Percentiles rank a stretch among this genome's conserved stretches.
These are phyloP conservation scores for Suillus paluster DNA, from an alignment of 768 basidiomycete species.

Conservation along the genomic window DNA sequence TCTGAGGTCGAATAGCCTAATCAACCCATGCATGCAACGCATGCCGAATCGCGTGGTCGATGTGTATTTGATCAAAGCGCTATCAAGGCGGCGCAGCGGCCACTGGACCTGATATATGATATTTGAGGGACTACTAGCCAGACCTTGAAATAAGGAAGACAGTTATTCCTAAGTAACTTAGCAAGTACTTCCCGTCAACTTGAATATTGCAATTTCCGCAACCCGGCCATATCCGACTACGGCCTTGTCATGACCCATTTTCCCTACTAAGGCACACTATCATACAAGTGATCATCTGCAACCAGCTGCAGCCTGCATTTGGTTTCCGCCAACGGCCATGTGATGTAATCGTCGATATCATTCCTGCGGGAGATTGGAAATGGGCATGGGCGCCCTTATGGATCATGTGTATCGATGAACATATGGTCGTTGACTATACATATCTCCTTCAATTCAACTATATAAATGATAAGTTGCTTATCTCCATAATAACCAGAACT, in stretches of 20 bases:
- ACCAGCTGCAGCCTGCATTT: too few relatives aligned
- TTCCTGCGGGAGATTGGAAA: not conserved
- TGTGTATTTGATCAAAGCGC: not conserved
- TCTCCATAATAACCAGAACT: not conserved
- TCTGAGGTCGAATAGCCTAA: too few relatives aligned
- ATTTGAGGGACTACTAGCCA: too few relatives aligned
- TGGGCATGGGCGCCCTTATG: not conserved
- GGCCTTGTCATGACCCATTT: too few relatives aligned
- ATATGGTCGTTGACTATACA: constrained; percentile 5
- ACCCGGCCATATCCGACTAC: too few relatives aligned
- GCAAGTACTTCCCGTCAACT: too few relatives aligned
- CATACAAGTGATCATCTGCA: too few relatives aligned
- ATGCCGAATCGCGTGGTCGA: not conserved
- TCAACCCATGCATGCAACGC: not conserved
- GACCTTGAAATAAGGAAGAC: too few relatives aligned
- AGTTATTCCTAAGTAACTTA: too few relatives aligned
- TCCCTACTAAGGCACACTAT: too few relatives aligned
- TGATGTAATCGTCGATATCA: not conserved
- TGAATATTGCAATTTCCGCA: too few relatives aligned
- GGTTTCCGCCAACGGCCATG: not conserved
- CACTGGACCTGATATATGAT: too few relatives aligned
- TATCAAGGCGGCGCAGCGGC: not conserved
- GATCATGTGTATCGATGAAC: not conserved
- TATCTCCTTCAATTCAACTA: not conserved
- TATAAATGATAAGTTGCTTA: not conserved